Conservation (phyloP, 2,329 filamentous ascomycete genomes). For the Sordariomycetes sp. region DNA sequence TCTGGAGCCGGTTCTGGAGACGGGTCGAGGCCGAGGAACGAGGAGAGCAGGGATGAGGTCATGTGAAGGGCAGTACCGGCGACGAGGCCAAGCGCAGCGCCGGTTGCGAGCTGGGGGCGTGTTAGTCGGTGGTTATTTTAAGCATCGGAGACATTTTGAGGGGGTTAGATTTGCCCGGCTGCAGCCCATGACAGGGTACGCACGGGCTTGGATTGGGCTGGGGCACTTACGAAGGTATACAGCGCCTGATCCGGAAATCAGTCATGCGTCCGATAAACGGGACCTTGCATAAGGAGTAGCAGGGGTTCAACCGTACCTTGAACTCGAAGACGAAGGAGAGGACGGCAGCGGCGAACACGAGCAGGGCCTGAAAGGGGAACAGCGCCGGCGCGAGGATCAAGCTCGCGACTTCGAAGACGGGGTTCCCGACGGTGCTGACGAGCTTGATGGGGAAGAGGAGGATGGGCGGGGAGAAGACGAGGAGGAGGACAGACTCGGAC, state of each 20-base stretch:
- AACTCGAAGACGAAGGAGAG: not conserved
- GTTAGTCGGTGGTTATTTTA: not conserved
- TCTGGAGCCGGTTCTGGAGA: not conserved
- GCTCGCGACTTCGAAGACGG: not conserved
- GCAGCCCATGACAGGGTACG: no score
- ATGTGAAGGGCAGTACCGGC: not conserved
- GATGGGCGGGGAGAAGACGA: not conserved
- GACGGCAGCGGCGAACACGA: not conserved
- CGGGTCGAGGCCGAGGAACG: not conserved
- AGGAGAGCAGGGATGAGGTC: not conserved
- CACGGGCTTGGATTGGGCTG: not conserved
- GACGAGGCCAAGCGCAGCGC: not conserved
- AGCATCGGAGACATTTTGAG: not conserved
- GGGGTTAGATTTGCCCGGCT: not conserved
- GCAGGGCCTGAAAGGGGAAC: not conserved
- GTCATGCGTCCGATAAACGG: not conserved
- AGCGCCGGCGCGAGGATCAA: not conserved
- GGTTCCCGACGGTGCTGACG: not conserved
- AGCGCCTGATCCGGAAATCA: not conserved
- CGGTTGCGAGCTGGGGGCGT: not conserved
- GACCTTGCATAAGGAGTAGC: not conserved
- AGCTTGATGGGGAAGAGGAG: not conserved
- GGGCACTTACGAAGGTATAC: conserved; percentile 1
- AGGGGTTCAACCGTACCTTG: not conserved
- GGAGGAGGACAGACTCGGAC: not conserved